phyloP scores from a whole-genome alignment of 2,329 filamentous ascomycete species.

The Nemania sp. region DNA sequence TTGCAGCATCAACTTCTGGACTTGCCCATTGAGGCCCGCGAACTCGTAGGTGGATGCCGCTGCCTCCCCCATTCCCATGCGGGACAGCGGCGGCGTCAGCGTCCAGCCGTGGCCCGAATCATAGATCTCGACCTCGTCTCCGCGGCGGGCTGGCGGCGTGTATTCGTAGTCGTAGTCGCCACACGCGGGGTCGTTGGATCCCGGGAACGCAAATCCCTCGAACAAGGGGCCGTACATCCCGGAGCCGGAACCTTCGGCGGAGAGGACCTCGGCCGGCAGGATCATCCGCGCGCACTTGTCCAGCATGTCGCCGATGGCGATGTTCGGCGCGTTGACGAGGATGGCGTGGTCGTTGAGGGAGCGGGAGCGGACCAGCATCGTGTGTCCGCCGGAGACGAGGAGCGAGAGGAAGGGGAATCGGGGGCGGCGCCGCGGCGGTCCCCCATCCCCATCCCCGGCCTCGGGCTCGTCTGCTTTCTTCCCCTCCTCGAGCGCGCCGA shows the following conservation, averaged over 20 bases:
- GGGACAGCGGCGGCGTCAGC: slow-evolving; percentile 67
- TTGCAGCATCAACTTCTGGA: slow-evolving; percentile 57
- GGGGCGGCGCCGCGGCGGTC: slow-evolving; percentile 44
- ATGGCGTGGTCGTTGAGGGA: slow-evolving; percentile 71
- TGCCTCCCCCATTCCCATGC: slow-evolving; percentile 45
- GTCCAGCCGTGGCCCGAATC: slow-evolving; percentile 59
- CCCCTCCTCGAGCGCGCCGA: slow-evolving; percentile 57
- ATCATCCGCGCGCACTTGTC: slow-evolving; percentile 85
- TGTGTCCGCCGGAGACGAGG: slow-evolving; percentile 91
- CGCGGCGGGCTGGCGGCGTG: slow-evolving; percentile 59
- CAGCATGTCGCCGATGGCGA: slow-evolving; percentile 86
- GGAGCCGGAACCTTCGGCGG: slow-evolving; percentile 56
- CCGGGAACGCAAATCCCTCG: slow-evolving; percentile 77
- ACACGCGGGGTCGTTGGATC: background rate
- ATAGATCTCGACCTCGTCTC: slow-evolving; percentile 58
- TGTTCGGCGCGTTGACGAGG: slow-evolving; percentile 74
- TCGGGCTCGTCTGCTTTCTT: background rate
- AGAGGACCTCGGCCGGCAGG: slow-evolving; percentile 59
- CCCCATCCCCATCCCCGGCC: background rate
- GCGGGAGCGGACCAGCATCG: slow-evolving; percentile 77
- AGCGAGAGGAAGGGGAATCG: slow-evolving; percentile 85
- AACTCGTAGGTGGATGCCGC: slow-evolving; percentile 72
- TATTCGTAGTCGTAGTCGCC: slow-evolving; percentile 56
- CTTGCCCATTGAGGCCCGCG: slow-evolving; percentile 68
- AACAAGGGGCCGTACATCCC: slow-evolving; percentile 83